Evolutionary conservation across 345 rosid genomes (phyloP), one percentile per base, ranked within the genome.

Genomic region (Psidium guajava): DNA sequence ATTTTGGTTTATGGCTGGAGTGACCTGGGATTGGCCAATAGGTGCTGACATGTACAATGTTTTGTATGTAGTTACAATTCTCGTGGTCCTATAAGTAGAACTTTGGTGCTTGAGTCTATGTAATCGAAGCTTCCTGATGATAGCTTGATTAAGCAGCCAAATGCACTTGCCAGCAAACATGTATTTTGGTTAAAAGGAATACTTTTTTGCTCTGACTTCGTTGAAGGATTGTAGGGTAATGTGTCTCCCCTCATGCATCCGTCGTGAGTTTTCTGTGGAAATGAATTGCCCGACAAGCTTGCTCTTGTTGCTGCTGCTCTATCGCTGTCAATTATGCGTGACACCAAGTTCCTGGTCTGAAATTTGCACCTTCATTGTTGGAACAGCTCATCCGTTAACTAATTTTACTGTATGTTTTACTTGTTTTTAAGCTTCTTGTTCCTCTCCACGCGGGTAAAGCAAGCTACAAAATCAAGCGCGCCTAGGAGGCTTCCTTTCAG

Each of bases 41-140:
- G 74, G 0, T 28, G 74, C 75, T 64, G 47, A 36, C 80, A 69
- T 36, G 80, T 36, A 69, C 0, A 69, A 69, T 69, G 80, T 0
- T 0, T 21, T 51, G 83, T 82, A 82, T 27, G 22, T 53, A 82
- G 0, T 11, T 82, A 58, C 16, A 0, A 16, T 21, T 82, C 58
- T 53, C 42, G 54, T 82, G 25, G 83, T 44, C 53, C 56, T 54
- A 3, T 28, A 14, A 28, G 25, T 53, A 82, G 57, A 82, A 0
- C 0, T 54, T 14, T 50, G 0, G 56, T 0, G 0, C 24, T 53
- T 18, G 40, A 28, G 1, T 50, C 83, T 36, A 20, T 28, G 22
- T 51, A 82, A 15, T 22, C 0, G 42, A 82, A 54, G 25, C 16
- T 8, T 0, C 44, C 59, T 52, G 40, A 40, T 18, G 25, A 69